Evolutionary conservation across 2,329 filamentous ascomycete genomes (phyloP), one percentile per base, ranked within the genome.

Genomic region (Cladosporium sp.): DNA sequence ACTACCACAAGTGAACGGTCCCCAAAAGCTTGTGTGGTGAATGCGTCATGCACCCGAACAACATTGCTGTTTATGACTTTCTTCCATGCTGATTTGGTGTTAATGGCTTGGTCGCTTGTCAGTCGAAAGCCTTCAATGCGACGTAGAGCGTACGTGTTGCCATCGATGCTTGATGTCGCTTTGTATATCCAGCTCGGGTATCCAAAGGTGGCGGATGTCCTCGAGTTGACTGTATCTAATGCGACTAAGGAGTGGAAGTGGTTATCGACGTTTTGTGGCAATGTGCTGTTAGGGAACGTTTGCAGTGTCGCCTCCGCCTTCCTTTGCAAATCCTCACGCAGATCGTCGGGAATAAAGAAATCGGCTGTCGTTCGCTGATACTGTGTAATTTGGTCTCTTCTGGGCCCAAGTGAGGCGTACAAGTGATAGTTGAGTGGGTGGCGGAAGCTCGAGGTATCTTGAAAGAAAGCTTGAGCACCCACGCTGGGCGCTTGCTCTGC

Each of bases 161-260:
- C 94, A 67, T 93, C 93, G 71, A 94, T 94, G 73, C 84, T 88
- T 6, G 91, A 96, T 22, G 88, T 87, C 8, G 92, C 93, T 76
- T 97, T 97, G 78, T 97, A 99, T 0, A 96, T 85, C 91, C 92
- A 97, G 67, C 88, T 96, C 5, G 88, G 85, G 69, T 91, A 96
- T 28, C 92, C 91, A 74, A 97, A 97, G 15, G 89, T 84, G 12
- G 84, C 82, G 3, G 87, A 84, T 65, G 88, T 91, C 72, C 91
- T 92, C 64, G 92, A 85, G 61, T 90, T 86, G 51, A 83, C 88
- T 8, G 87, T 89, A 73, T 97, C 92, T 43, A 99, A 78, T 3
- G 93, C 90, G 8, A 97, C 92, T 11, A 99, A 81, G 3, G 92
- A 95, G 73, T 97, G 92, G 71, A 94, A 97, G 67, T 92, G 88